phyloP scores from a whole-genome alignment of 345 rosid species.

The Raphanus raphanistrum region DNA sequence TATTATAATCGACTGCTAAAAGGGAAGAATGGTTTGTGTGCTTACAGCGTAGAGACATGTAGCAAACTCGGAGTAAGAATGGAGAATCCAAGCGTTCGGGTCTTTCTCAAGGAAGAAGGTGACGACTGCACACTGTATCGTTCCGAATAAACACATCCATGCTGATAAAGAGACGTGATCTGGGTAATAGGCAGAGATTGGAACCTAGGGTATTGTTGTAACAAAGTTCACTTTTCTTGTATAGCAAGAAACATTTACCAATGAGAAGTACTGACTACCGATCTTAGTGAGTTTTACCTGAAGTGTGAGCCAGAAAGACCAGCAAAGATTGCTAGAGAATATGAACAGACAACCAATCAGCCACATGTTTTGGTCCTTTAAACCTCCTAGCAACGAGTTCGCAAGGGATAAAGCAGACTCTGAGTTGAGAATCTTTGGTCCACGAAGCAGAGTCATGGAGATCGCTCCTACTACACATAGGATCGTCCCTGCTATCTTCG shows the following conservation, averaged over 20 bases:
- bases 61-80: conserved; percentile 48
- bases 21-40: background rate
- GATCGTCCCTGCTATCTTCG: conserved; percentile 64
- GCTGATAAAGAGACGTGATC: conserved; percentile 62
- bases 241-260: background rate
- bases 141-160: conserved; percentile 70
- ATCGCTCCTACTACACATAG: conserved; percentile 64
- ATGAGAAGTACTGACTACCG: background rate
- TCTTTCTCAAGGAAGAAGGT: conserved; percentile 53
- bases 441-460: conserved; percentile 65
- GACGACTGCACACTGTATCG: conserved; percentile 55
- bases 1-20: background rate
- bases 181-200: conserved; percentile 52
- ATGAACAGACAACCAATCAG: conserved; percentile 60
- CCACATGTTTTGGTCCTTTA: conserved; percentile 45
- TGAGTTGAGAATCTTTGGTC: conserved; percentile 65
- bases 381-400: conserved; percentile 30
- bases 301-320: conserved; percentile 73
- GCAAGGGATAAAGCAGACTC: conserved; percentile 16
- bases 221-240: background rate
- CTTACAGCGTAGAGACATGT: conserved; percentile 50
- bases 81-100: conserved; percentile 50
- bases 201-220: conserved; percentile 47
- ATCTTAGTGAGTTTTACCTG: conserved; percentile 47
- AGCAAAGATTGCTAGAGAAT: conserved; percentile 57